Conservation (phyloP, 2,329 filamentous ascomycete genomes). For the Neofusicoccum sp. region DNA sequence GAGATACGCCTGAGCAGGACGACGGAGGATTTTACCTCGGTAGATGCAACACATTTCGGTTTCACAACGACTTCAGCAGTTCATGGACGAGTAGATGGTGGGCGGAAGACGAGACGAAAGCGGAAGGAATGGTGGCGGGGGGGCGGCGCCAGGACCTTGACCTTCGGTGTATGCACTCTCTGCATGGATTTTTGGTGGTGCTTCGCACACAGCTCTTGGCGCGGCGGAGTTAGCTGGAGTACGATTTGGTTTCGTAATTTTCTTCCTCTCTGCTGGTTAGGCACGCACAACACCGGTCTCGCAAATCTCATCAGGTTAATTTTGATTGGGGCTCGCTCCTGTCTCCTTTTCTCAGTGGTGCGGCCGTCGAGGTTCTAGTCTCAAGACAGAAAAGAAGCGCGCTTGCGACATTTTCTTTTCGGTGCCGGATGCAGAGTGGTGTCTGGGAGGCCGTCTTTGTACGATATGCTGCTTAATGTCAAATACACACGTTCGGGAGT, state of each 20-base stretch:
- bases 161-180: constrained; percentile 16
- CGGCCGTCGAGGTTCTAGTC: constrained; percentile 4
- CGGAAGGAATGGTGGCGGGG: background rate
- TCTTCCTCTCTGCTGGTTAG: background rate
- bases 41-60: constrained; percentile 2
- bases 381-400: constrained; percentile 18
- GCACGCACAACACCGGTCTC: constrained; percentile 1
- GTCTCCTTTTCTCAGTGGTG: background rate
- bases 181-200: constrained; percentile 14
- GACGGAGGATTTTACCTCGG: constrained; percentile 11
- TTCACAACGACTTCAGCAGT: constrained; percentile 9
- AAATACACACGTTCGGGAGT: background rate
- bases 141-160: background rate
- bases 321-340: constrained; percentile 6
- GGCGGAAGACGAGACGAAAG: background rate
- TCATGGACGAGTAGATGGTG: constrained; percentile 9
- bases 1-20: constrained; percentile 5
- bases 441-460: constrained; percentile 15
- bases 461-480: constrained; percentile 15
- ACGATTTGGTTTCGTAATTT: constrained; percentile 18
- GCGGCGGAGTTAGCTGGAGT: constrained; percentile 14
- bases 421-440: constrained; percentile 14
- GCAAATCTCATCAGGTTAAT: constrained; percentile 5
- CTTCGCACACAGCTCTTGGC: constrained; percentile 16
- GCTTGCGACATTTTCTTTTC: constrained; percentile 10